These are phyloP conservation scores for Rhizomucor pusillus DNA, from an alignment of 371 early-diverging fungal genomes.

Conservation along the genomic window DNA sequence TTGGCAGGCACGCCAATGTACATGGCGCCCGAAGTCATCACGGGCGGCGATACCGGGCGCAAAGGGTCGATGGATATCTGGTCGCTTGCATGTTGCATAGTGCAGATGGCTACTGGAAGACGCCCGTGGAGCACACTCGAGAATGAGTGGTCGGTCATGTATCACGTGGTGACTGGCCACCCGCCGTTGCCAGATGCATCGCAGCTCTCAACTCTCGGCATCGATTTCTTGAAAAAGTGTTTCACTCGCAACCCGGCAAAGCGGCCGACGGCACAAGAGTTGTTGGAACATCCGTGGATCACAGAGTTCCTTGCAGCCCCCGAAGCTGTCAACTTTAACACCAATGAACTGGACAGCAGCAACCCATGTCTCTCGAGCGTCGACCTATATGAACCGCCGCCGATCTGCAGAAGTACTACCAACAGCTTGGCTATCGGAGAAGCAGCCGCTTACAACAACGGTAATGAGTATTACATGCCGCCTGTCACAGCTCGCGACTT, in stretches of 20 bases:
- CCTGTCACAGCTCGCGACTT: constrained; percentile 9
- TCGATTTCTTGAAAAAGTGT: constrained; percentile 76
- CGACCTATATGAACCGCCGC: background rate
- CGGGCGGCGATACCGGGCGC: constrained; percentile 71
- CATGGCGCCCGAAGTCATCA: constrained; percentile 95
- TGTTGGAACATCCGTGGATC: constrained; percentile 79
- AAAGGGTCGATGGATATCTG: constrained; percentile 92
- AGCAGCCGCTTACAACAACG: too few relatives aligned
- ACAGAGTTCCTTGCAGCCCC: constrained; percentile 20
- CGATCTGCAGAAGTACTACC: constrained; percentile 13
- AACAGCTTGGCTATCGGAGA: background rate
- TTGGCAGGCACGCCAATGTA: constrained; percentile 96
- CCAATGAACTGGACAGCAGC: too few relatives aligned
- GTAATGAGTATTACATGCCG: background rate
- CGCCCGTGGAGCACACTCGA: constrained; percentile 93
- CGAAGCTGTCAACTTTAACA: too few relatives aligned
- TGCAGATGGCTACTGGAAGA: constrained; percentile 92
- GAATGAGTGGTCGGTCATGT: constrained; percentile 94
- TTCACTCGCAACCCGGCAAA: constrained; percentile 71
- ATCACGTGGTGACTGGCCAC: constrained; percentile 73
- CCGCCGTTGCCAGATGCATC: constrained; percentile 70
- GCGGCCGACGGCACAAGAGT: constrained; percentile 76
- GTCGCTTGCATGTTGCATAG: constrained; percentile 91
- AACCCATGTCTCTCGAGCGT: too few relatives aligned
- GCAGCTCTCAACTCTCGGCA: constrained; percentile 61